Percentiles rank a stretch among this genome's conserved stretches.
These are phyloP conservation scores for Pyrrhoderma noxium DNA, from an alignment of 1,284 basidiomycete genomes.

Conservation along the genomic window DNA sequence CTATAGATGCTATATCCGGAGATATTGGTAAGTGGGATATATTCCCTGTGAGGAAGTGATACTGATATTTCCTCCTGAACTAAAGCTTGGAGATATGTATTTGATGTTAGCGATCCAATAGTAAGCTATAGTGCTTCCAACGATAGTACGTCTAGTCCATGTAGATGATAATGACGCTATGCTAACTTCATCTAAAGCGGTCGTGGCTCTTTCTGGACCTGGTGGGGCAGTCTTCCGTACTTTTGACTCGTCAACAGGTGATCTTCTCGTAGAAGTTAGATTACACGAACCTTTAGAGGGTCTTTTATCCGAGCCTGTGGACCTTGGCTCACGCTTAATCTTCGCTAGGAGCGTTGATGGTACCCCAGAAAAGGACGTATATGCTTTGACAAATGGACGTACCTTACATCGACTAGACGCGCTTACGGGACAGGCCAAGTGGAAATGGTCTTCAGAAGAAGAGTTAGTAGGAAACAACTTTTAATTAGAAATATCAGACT, in stretches of 20 bases:
- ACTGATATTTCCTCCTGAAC: slow-evolving; percentile 19
- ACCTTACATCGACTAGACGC: slow-evolving; percentile 43
- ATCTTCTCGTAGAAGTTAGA: slow-evolving; percentile 60
- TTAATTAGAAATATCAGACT: neutral
- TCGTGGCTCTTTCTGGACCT: slow-evolving; percentile 71
- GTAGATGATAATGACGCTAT: neutral
- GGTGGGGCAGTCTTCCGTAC: slow-evolving; percentile 66
- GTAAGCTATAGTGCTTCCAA: slow-evolving; percentile 59
- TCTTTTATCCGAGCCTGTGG: slow-evolving; percentile 42
- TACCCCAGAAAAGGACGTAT: slow-evolving; percentile 32
- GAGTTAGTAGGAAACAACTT: slow-evolving; percentile 40
- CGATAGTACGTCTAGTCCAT: slow-evolving; percentile 41
- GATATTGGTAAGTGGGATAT: slow-evolving; percentile 51
- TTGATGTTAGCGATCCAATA: slow-evolving; percentile 61
- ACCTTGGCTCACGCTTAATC: slow-evolving; percentile 37
- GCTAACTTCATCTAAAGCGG: slow-evolving; percentile 33
- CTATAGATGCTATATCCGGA: slow-evolving; percentile 65
- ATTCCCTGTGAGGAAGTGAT: slow-evolving; percentile 3
- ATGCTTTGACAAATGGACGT: slow-evolving; percentile 55
- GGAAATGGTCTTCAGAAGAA: slow-evolving; percentile 62
- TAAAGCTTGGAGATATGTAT: slow-evolving; percentile 76
- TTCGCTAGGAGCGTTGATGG: slow-evolving; percentile 26
- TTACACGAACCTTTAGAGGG: slow-evolving; percentile 44
- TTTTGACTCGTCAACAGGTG: slow-evolving; percentile 61
- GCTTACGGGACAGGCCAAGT: slow-evolving; percentile 42